Base-by-base conservation (phyloP, 2,329 filamentous ascomycete genomes). In the Diplocarpon mali region DNA sequence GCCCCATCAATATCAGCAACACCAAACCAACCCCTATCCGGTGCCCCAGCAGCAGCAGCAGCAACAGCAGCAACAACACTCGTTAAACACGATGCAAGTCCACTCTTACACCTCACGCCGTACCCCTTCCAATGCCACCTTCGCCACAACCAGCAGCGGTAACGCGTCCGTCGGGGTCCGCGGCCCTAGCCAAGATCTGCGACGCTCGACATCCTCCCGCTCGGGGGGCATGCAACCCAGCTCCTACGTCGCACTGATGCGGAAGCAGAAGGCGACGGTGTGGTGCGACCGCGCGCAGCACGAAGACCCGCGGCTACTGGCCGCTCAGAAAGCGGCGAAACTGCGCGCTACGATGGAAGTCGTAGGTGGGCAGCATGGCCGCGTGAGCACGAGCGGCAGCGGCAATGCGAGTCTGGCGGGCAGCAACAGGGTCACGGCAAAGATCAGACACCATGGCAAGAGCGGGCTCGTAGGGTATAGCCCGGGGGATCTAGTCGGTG, bases 201-300 rank as follows among this genome's bases (percentile, higher is more conserved):
- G 84, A 48, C 78, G 88, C 53, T 93, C 86, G 24, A 85, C 80
- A 27, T 94, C 87, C 3, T 84, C 83, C 41, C 80, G 86, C 57
- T 93, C 86, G 16, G 76, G 73, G 50, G 69, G 69, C 38, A 61
- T 64, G 17, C 53, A 64, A 50, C 67, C 83, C 1, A 73, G 73
- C n/a, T 81, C 87, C 53, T 98, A 98, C 65, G 92, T 98, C 41
- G 89, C 92, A 30, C 73, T 95, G n/a, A 82, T 98, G 67, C 80
- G 92, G 51, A 90, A 89, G 63, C 92, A 98, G 66, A 96, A 96
- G 64, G 92, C 88, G 28, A 98, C 92, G 0, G 92, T 98, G 4
- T 98, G 92, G 92, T 95, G 89, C 68, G 92, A 96, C 62, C 83
- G 89, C 43, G 77, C 90, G 9, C 92, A 98, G 63, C 80, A 85